Base-by-base conservation (phyloP, 495 filamentous ascomycete species). In the Viridothelium virens region DNA sequence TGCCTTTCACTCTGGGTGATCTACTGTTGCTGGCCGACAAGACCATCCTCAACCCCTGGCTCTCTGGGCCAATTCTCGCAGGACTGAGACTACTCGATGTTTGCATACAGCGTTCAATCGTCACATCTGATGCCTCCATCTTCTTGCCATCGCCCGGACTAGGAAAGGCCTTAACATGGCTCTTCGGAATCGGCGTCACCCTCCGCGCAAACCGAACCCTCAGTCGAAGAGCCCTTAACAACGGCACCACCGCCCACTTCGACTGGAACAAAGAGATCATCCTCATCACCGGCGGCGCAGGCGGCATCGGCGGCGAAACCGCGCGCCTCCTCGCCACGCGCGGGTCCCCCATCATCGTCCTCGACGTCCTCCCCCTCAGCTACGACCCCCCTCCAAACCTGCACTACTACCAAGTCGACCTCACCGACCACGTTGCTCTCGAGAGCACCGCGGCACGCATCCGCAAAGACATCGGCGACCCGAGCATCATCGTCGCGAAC, bases 401-500 rank as follows among this genome's bases (percentile, higher is more conserved):
- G 74, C 61, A 80, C 74, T 70, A 76, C 77, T 72, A 82, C 70
- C 73, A 78, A 61, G 80, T 80, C 70, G 81, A 86, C 71, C 79
- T 87, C 70, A 84, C 83, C 38, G 79, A 77, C 38, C 77, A 78
- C 0, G 71, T 72, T n/a, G 76, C 70, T 59, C 77, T 87, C 48
- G 72, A 76, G 16, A 62, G 75, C 31, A 74, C 79, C 2, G 84
- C 78, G 3, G 75, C 76, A 47, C 70, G 74, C 2, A 80, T 87
- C 65, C 79, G 80, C 46, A 70, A 70, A 3, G 73, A 78, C 2
- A 76, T 80, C 39, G 79, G 84, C 65, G 73, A 80, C 41, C 80
- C 83, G 11, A 81, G 79, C 0, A 79, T 87, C 12, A 74, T 87
- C 48, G 73, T 87, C 68, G 87, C 87, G 77, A 88, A 88, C 65